A percentile compares a stretch with the other conserved stretches of the same genome.
These are phyloP conservation scores for Neopestalotiopsis rosae DNA, from an alignment of 2,329 filamentous ascomycete species.

Conservation along the genomic window DNA sequence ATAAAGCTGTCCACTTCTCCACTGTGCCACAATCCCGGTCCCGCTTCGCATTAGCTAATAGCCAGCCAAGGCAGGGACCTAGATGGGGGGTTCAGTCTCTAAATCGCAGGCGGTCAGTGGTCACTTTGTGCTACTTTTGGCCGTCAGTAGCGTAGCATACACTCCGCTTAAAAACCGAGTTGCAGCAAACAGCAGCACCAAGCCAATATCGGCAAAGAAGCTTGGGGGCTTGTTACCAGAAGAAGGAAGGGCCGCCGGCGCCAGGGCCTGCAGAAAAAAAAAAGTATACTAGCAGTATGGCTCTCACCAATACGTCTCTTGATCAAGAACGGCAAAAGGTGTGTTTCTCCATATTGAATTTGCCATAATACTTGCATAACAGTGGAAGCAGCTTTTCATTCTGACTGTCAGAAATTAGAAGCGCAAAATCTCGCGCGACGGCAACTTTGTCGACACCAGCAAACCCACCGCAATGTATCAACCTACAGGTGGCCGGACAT, in stretches of 20 bases:
- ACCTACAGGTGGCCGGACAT: conserved; percentile 66
- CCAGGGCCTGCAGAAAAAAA: background rate
- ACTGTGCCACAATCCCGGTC: conserved; percentile 9
- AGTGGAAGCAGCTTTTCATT: background rate
- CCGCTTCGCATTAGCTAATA: too few relatives aligned
- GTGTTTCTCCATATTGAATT: conserved; percentile 7
- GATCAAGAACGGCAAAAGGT: conserved; percentile 25
- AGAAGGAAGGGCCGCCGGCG: background rate
- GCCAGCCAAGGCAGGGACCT: background rate
- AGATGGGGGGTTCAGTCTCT: background rate
- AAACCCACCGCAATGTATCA: conserved; percentile 74
- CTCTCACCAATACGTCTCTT: conserved; percentile 2
- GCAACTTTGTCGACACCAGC: conserved; percentile 56
- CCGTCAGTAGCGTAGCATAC: conserved; percentile 7
- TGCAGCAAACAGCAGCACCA: background rate
- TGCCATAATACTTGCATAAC: background rate
- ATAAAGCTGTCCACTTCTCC: conserved; percentile 15
- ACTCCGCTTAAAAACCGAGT: conserved; percentile 13
- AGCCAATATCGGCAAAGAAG: background rate
- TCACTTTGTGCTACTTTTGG: background rate
- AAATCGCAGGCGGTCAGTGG: conserved; percentile 16
- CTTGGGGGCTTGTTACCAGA: background rate
- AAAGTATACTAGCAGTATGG: background rate
- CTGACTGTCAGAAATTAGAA: conserved; percentile 43
- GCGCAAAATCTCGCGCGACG: conserved; percentile 53